Percentiles rank a stretch among this genome's conserved stretches.
These are phyloP conservation scores for Acanthamoeba divionensis DNA, from an alignment of 208 protist species.

Conservation along the genomic window DNA sequence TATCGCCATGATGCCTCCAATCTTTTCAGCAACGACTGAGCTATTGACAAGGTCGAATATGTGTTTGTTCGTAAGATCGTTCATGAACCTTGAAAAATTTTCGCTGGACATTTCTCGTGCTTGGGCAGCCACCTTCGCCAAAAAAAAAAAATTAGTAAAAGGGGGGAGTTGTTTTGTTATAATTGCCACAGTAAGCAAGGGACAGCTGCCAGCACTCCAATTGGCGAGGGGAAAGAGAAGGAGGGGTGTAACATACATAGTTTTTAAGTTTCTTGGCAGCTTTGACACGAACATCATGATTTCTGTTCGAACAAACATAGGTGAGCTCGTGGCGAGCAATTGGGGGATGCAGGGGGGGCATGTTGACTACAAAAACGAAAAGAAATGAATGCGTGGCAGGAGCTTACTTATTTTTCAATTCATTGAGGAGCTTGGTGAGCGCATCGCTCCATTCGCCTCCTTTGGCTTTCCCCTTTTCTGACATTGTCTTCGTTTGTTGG, in stretches of 20 bases:
- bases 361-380: no score
- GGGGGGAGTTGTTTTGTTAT: background rate
- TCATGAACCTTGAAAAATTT: slow-evolving; percentile 69
- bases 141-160: background rate
- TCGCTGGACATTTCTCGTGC: slow-evolving; percentile 71
- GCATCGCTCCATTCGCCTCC: no score
- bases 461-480: no score
- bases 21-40: slow-evolving; percentile 70
- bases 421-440: no score
- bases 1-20: slow-evolving; percentile 81
- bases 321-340: no score
- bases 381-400: no score
- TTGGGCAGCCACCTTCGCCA: slow-evolving; percentile 53
- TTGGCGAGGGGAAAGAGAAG: background rate
- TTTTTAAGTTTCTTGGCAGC: slow-evolving; percentile 41
- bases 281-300: background rate
- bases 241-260: background rate
- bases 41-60: slow-evolving; percentile 78
- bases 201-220: background rate
- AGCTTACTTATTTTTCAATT: no score
- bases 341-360: no score
- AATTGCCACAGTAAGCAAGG: background rate
- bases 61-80: slow-evolving; percentile 70
- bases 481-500: no score
- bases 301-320: background rate